phyloP scores from a whole-genome alignment of 148 eudicot species.

The Fallopia convolvulus region DNA sequence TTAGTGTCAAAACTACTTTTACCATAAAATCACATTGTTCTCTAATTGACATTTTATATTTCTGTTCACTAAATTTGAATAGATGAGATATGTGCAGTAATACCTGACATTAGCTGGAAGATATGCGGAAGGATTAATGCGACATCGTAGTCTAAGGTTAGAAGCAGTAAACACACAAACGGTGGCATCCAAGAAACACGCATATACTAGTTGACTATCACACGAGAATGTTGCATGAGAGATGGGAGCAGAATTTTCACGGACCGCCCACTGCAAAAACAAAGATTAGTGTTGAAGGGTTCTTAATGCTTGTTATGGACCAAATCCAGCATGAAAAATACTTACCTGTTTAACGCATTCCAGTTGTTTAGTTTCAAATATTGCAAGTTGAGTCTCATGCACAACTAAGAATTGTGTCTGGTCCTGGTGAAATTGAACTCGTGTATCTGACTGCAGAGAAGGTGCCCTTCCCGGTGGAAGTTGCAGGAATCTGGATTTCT shows the following conservation, averaged over 20 bases:
- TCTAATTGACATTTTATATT: background rate
- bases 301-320: background rate
- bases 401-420: slow-evolving; percentile 80
- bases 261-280: slow-evolving; percentile 59
- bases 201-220: slow-evolving; percentile 75
- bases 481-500: slow-evolving; percentile 49
- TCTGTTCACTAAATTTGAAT: background rate
- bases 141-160: slow-evolving; percentile 63
- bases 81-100: background rate
- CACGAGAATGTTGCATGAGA: slow-evolving; percentile 92
- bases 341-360: slow-evolving; percentile 71
- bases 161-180: slow-evolving; percentile 67
- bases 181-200: slow-evolving; percentile 77
- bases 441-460: slow-evolving; percentile 65
- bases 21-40: background rate
- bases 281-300: background rate
- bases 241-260: slow-evolving; percentile 65
- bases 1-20: no score
- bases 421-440: slow-evolving; percentile 81
- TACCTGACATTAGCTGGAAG: slow-evolving; percentile 64
- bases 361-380: slow-evolving; percentile 74
- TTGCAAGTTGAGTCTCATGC: slow-evolving; percentile 86
- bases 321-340: slow-evolving; percentile 1
- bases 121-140: slow-evolving; percentile 70
- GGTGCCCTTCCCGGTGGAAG: slow-evolving; percentile 65